phyloP scores from a whole-genome alignment of 2,329 filamentous ascomycete genomes.

The Aaosphaeria pasadenensis region DNA sequence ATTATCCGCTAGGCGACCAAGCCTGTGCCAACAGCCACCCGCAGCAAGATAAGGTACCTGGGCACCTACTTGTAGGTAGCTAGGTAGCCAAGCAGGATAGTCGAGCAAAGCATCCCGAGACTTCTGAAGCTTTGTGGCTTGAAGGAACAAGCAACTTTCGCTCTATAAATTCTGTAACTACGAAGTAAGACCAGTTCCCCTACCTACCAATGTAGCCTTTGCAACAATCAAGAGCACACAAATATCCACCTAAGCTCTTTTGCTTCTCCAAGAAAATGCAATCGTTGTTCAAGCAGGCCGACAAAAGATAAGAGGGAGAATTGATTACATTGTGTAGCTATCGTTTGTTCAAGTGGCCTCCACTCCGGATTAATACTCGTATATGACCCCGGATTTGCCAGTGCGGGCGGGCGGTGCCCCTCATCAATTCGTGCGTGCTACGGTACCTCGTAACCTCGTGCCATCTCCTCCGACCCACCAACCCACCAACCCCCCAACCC shows the following conservation, averaged over 20 bases:
- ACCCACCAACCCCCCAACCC: slow-evolving; percentile 7
- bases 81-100: not conserved
- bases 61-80: no score
- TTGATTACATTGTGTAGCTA: no score
- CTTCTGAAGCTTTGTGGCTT: slow-evolving; percentile 5
- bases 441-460: no score
- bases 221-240: not conserved
- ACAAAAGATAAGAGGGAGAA: no score
- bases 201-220: not conserved
- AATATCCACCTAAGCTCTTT: not conserved
- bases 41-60: no score
- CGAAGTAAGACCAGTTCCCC: not conserved
- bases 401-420: not conserved
- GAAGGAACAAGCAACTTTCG: not conserved
- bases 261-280: no score
- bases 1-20: no score
- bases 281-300: no score
- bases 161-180: not conserved
- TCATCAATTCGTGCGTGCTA: not conserved
- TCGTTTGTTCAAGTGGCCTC: not conserved
- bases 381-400: not conserved
- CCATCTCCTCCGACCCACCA: slow-evolving; percentile 2
- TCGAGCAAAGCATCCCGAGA: not conserved
- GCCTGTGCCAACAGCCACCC: no score
- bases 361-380: not conserved